A percentile compares a stretch with the other conserved stretches of the same genome.
These are phyloP conservation scores for Coemansia reversa DNA, from an alignment of 192 early-diverging fungal species.

Conservation along the genomic window DNA sequence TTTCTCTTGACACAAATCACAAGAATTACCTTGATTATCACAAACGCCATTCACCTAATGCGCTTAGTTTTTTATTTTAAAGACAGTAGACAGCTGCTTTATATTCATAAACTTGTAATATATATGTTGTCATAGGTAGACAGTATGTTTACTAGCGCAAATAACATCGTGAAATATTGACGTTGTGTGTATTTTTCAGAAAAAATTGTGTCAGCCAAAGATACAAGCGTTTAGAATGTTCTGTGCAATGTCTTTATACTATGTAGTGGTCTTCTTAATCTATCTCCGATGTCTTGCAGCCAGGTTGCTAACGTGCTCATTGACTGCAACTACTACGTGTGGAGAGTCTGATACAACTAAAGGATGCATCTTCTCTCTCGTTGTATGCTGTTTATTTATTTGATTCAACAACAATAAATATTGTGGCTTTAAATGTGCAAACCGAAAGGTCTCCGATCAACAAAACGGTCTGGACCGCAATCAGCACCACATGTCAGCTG, in stretches of 20 bases:
- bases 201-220: background rate
- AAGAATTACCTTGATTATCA: too few species aligned
- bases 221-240: background rate
- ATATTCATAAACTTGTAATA: background rate
- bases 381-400: background rate
- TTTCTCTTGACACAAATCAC: too few species aligned
- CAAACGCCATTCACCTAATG: too few species aligned
- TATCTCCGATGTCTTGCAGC: background rate
- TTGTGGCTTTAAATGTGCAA: too few species aligned
- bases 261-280: background rate
- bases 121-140: background rate
- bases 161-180: background rate
- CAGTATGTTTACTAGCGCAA: background rate
- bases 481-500: background rate
- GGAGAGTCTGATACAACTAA: background rate
- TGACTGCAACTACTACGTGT: background rate
- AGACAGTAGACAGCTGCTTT: background rate
- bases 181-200: background rate
- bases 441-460: too few species aligned
- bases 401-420: background rate
- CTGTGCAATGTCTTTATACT: background rate
- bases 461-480: background rate
- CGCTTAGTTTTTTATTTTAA: too few species aligned
- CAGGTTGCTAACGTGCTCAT: background rate
- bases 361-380: background rate